Percentiles rank a stretch among this genome's conserved stretches.
Conservation (phyloP, 2,329 filamentous ascomycete genomes). For the Diaporthe citri region DNA sequence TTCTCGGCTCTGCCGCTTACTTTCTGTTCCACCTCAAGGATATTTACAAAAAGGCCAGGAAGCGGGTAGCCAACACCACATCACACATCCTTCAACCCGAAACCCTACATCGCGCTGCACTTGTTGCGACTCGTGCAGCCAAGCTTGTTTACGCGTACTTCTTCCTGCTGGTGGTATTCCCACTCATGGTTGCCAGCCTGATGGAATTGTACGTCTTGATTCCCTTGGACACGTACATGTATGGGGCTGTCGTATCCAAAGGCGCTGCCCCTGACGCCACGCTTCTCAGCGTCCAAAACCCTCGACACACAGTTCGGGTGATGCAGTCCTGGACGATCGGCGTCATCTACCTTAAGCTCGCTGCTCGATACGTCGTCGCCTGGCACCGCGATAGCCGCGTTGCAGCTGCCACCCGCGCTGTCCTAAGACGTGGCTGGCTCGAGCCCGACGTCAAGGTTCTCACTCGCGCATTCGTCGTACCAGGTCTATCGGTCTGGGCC, state of each 20-base stretch:
- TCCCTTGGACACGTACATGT: conserved; percentile 85
- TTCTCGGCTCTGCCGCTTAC: conserved; percentile 78
- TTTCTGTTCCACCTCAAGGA: conserved; percentile 64
- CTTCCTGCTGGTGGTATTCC: conserved; percentile 82
- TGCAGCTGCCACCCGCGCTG: conserved; percentile 79
- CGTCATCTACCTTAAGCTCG: conserved; percentile 88
- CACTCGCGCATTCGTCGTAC: conserved; percentile 89
- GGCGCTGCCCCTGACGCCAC: conserved; percentile 43
- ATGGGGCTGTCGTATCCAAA: conserved; percentile 47
- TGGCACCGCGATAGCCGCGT: conserved; percentile 78
- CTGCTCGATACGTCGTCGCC: conserved; percentile 75
- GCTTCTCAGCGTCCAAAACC: conserved; percentile 46
- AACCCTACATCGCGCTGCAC: conserved; percentile 47
- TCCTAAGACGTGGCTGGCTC: conserved; percentile 81
- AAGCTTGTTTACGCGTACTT: conserved; percentile 80
- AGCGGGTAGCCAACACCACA: conserved; percentile 47
- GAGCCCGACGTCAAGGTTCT: conserved; percentile 83
- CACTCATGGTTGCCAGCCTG: conserved; percentile 81
- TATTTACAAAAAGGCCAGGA: conserved; percentile 51
- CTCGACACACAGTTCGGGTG: conserved; percentile 81
- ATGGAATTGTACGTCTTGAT: conserved; percentile 91
- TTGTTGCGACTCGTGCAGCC: conserved; percentile 49
- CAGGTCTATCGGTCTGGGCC: conserved; percentile 72
- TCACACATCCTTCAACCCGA: conserved; percentile 48
- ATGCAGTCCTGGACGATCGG: conserved; percentile 96